A percentile compares a stretch with the other conserved stretches of the same genome.
phyloP scores from a whole-genome alignment of 2,329 filamentous ascomycete genomes.

The Fusarium nygamai region DNA sequence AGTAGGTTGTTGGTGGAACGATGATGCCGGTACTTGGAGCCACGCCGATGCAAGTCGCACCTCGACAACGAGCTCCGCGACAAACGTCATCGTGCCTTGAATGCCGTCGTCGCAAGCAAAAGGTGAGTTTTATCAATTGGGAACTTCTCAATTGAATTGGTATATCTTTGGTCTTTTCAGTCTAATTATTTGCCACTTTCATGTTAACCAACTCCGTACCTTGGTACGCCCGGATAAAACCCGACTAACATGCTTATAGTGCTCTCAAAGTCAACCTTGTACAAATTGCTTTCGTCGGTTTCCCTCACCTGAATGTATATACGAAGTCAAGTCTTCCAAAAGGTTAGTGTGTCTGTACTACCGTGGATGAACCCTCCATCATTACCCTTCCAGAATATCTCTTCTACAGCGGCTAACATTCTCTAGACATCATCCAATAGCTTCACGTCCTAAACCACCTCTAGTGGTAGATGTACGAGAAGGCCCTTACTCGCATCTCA shows the following conservation, averaged over 20 bases:
- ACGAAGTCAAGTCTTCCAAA: slow-evolving; percentile 46
- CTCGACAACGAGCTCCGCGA: slow-evolving; percentile 36
- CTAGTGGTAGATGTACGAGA: slow-evolving; percentile 34
- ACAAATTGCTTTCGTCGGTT: slow-evolving; percentile 63
- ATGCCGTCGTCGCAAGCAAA: slow-evolving; percentile 63
- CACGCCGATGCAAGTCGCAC: slow-evolving; percentile 34
- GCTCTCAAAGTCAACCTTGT: slow-evolving; percentile 64
- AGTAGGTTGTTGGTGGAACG: slow-evolving; percentile 17
- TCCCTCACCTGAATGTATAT: slow-evolving; percentile 62
- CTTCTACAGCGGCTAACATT: not conserved
- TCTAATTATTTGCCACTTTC: not conserved
- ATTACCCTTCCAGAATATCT: not conserved
- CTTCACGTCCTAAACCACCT: slow-evolving; percentile 18
- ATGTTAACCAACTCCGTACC: too few species aligned
- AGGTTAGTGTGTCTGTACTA: slow-evolving; percentile 15
- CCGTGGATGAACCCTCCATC: not conserved
- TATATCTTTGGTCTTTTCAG: not conserved
- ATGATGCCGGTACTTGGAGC: slow-evolving; percentile 30
- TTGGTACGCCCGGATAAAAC: not conserved
- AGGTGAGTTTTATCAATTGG: slow-evolving; percentile 47
- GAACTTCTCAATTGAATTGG: not conserved
- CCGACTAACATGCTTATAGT: slow-evolving; percentile 49
- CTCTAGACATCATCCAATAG: slow-evolving; percentile 11
- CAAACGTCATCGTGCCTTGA: slow-evolving; percentile 59
- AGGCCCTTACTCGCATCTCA: slow-evolving; percentile 51